phyloP scores from a whole-genome alignment of 1,139 yeast genomes.

The Suhomyces coccinellae region DNA sequence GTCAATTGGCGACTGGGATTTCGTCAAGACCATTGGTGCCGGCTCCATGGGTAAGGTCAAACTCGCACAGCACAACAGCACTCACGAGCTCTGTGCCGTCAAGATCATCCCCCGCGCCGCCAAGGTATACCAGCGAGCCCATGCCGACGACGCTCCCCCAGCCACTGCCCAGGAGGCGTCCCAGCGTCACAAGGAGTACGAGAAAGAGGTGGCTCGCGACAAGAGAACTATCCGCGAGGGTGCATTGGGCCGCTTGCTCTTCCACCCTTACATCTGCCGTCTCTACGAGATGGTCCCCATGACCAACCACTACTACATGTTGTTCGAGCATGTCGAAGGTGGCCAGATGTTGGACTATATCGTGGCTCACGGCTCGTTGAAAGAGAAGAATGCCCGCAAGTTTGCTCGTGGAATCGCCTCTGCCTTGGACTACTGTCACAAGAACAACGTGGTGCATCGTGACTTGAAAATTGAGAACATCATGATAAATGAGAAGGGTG shows the following conservation, averaged over 20 bases:
- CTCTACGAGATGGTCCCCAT: conserved; percentile 92
- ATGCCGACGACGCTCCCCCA: conserved; percentile 67
- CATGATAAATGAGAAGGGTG: conserved; percentile 91
- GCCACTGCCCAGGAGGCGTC: conserved; percentile 55
- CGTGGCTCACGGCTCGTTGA: conserved; percentile 92
- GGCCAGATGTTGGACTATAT: conserved; percentile 98
- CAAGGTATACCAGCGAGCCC: conserved; percentile 73
- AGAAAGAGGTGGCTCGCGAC: conserved; percentile 88
- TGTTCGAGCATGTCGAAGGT: conserved; percentile 95
- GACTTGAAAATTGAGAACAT: conserved; percentile 96
- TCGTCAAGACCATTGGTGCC: conserved; percentile 92
- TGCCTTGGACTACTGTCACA: conserved; percentile 91
- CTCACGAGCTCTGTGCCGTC: conserved; percentile 84
- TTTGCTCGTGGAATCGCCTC: conserved; percentile 96
- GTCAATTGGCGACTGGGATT: conserved; percentile 96
- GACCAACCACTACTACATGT: conserved; percentile 96
- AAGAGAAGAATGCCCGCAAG: conserved; percentile 91
- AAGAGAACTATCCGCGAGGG: conserved; percentile 93
- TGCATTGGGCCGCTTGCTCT: conserved; percentile 82
- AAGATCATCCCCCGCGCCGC: conserved; percentile 83
- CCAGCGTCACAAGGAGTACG: conserved; percentile 70
- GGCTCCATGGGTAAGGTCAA: conserved; percentile 99
- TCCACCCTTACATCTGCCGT: conserved; percentile 91
- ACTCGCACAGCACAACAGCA: conserved; percentile 79
- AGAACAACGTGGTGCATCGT: conserved; percentile 92